Base-by-base conservation (phyloP, 108 stramenopile genomes). In the Fragilariopsis cylindrus region DNA sequence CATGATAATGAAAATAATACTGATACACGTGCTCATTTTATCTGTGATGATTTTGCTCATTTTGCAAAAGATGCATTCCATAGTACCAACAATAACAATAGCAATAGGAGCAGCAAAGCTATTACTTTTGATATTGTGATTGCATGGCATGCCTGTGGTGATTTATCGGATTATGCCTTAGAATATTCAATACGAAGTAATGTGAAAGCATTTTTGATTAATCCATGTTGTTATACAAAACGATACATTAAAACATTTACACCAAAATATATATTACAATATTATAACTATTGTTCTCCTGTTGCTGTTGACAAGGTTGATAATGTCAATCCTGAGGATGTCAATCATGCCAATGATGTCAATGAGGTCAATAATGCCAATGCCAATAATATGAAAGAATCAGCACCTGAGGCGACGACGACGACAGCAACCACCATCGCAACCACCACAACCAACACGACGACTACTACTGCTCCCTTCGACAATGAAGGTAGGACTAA, bases 61-160 rank as follows among this genome's bases (percentile, higher is more conserved):
- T 53, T 53, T 53, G 52, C 52, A 12, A 3, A 60, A 9, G n/a
- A 21, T 2, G 16, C 9, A 2, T 60, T 16, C n/a, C 48, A 45
- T 9, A 12, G 48, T 9, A 19, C 5, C n/a, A n/a, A n/a, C n/a
- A n/a, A n/a, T 5, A 21, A 2, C 40, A n/a, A 21, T 40, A 57
- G n/a, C n/a, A n/a, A n/a, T 2, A 56, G 11, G 7, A 40, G 11
- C 50, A 42, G 41, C 3, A 12, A 52, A 4, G 5, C 11, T 7
- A 7, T 3, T 46, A 47, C 19, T 57, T 66, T 76, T 5, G 76
- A 76, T 42, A 39, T 70, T 40, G 76, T 76, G 0, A 48, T 70
- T 9, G 76, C 76, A 0, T 69, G 86, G 53, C 88, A 89, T 83
- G 88, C 88, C 21, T 89, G 88, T 64, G 88, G 88, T 52, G 80